phyloP scores from a whole-genome alignment of 2,329 filamentous ascomycete species.

The Chrysoporthe cubensis region DNA sequence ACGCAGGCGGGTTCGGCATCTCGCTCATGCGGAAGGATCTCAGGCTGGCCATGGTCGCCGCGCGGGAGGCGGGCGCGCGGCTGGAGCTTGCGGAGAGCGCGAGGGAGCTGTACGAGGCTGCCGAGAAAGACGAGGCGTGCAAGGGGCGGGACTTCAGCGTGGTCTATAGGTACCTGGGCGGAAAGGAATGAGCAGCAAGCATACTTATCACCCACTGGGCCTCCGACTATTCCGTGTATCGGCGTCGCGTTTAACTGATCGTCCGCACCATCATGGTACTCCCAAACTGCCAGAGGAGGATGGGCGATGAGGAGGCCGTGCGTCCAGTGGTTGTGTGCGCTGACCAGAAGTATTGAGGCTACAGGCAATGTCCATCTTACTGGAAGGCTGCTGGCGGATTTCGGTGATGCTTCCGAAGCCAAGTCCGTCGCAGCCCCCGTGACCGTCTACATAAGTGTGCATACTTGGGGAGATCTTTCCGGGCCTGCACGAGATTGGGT shows the following conservation, averaged over 20 bases:
- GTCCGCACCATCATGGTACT: background rate
- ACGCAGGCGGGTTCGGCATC: slow-evolving; percentile 76
- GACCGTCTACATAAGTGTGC: background rate
- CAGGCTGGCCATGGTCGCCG: slow-evolving; percentile 72
- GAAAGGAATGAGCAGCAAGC: slow-evolving; percentile 45
- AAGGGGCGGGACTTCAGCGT: slow-evolving; percentile 80
- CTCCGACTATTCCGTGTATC: background rate
- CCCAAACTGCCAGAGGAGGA: background rate
- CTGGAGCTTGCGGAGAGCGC: slow-evolving; percentile 68
- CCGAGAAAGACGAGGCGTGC: slow-evolving; percentile 63
- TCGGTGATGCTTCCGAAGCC: background rate
- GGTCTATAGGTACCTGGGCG: slow-evolving; percentile 72
- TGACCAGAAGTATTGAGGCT: no score
- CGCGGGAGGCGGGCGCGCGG: slow-evolving; percentile 66
- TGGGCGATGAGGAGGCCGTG: background rate
- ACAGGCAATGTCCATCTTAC: no score
- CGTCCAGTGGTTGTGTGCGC: background rate
- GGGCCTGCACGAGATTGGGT: slow-evolving; percentile 18
- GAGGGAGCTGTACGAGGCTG: slow-evolving; percentile 68
- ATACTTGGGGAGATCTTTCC: background rate
- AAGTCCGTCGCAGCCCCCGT: background rate
- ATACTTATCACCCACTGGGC: background rate
- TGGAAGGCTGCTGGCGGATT: no score
- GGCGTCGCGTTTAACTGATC: background rate
- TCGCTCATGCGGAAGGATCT: slow-evolving; percentile 82